These are phyloP conservation scores for Brasilioporus rufonigricans DNA, from an alignment of 768 basidiomycete genomes.

Conservation along the genomic window DNA sequence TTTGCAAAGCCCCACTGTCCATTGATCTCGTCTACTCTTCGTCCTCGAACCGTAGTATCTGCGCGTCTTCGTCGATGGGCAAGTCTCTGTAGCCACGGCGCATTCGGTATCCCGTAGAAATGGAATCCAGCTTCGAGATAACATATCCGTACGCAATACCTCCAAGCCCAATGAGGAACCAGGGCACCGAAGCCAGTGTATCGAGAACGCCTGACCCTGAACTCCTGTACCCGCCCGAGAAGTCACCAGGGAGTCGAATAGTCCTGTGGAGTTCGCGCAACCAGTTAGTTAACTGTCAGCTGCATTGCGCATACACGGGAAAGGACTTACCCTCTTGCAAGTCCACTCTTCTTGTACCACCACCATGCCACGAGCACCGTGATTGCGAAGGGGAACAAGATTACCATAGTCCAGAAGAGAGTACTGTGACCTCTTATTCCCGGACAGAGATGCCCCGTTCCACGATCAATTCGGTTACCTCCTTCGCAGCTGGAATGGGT, in stretches of 20 bases:
- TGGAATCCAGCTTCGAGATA: slow-evolving; percentile 42
- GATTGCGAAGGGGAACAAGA: slow-evolving; percentile 74
- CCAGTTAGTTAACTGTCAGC: slow-evolving; percentile 1
- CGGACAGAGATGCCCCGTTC: slow-evolving; percentile 73
- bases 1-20: no score
- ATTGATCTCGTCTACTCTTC: slow-evolving; percentile 42
- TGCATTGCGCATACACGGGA: not conserved
- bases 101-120: slow-evolving; percentile 39
- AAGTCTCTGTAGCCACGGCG: slow-evolving; percentile 73
- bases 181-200: slow-evolving; percentile 85
- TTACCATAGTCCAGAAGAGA: slow-evolving; percentile 82
- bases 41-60: slow-evolving; percentile 81
- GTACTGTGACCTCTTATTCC: slow-evolving; percentile 70
- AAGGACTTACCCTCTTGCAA: slow-evolving; percentile 65
- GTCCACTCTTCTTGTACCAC: slow-evolving; percentile 75
- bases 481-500: slow-evolving; percentile 86
- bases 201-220: slow-evolving; percentile 51
- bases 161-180: slow-evolving; percentile 79
- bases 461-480: slow-evolving; percentile 76
- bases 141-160: slow-evolving; percentile 73
- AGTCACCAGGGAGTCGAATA: slow-evolving; percentile 69
- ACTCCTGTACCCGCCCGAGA: slow-evolving; percentile 30
- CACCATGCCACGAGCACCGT: slow-evolving; percentile 77
- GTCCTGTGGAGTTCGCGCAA: slow-evolving; percentile 41
- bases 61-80: slow-evolving; percentile 85